Base-by-base conservation (phyloP, 306 rosid species). In the Astragalus glycyphyllos region DNA sequence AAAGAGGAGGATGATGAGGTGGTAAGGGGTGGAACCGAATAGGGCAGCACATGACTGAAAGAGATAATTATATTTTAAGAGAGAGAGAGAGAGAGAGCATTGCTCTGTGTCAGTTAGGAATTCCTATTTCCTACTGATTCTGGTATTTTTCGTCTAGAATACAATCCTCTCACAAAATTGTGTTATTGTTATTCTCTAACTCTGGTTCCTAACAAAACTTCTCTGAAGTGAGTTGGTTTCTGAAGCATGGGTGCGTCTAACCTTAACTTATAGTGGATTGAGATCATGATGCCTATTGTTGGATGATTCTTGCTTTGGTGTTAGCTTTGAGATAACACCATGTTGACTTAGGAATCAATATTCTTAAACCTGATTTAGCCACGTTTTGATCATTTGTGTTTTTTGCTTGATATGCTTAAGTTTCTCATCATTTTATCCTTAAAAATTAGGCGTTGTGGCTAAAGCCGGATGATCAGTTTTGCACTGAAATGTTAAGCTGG, bases 401-500 rank as follows among this genome's bases (percentile, higher is more conserved):
- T 57, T 38, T 32, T 32, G 31, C 68, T 53, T n/a, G 55, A 41
- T 60, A 45, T 47, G 54, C 71, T 5, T 68, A 54, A 63, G 72
- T 80, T 41, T 35, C 58, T 59, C 11, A 31, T 53, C 56, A 59
- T 57, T 53, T 79, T 76, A 38, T 80, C 45, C 48, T 45, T 57
- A 11, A 44, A 68, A 79, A 70, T 72, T 73, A 94, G 99, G 99
- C 99, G 17, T 63, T 91, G 58, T 89, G 99, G 97, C 81, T 89
- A 58, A 77, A 84, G 71, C 86, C 99, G 5, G 97, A 89, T 20
- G 97, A 94, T 74, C 99, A 86, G 45, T 91, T 94, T 68, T 91
- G 95, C 84, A 91, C 97, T 3, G 97, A 94, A 79, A 91, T 94
- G 99, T 60, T 91, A 59, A 91, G 85, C 51, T 45, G 82, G 84